Evolutionary conservation across 192 early-diverging fungal species (phyloP).

Genomic region (Jimgerdemannia lactiflua): DNA sequence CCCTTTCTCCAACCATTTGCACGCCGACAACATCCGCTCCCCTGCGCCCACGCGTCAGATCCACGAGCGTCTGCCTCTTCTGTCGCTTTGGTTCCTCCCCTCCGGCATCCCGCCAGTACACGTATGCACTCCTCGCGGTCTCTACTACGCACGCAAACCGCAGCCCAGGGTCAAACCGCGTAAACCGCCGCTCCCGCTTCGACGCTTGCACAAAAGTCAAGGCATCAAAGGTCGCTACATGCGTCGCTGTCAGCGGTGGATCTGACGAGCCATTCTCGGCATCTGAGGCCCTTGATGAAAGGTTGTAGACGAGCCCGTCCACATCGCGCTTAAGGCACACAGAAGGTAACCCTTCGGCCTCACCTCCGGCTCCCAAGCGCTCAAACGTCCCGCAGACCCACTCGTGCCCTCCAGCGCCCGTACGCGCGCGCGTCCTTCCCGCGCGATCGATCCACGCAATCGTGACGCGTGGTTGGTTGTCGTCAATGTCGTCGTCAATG

Average conservation of each 20-base stretch:
- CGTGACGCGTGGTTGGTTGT: conserved; percentile 34
- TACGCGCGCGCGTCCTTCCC: conserved; percentile 37
- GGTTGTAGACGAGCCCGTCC: conserved; percentile 63
- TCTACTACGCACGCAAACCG: conserved; percentile 47
- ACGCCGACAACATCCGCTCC: too few relatives aligned
- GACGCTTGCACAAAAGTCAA: conserved; percentile 73
- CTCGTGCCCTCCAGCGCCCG: conserved; percentile 48
- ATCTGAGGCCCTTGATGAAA: too few relatives aligned
- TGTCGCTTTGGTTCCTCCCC: background rate
- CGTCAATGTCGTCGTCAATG: conserved; percentile 47
- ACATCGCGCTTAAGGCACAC: conserved; percentile 66
- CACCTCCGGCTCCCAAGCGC: background rate
- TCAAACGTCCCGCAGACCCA: conserved; percentile 56
- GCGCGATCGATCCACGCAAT: conserved; percentile 40
- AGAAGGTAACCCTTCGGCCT: conserved; percentile 28
- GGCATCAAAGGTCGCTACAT: conserved; percentile 62
- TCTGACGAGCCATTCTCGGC: background rate
- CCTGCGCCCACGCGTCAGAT: too few relatives aligned
- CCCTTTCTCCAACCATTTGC: too few relatives aligned
- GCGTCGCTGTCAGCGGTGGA: conserved; percentile 26
- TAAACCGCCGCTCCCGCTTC: conserved; percentile 66
- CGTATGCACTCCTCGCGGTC: conserved; percentile 46
- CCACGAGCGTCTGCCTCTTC: too few relatives aligned
- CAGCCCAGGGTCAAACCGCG: conserved; percentile 50
- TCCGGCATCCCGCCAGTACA: conserved; percentile 40